Conservation (phyloP, 768 basidiomycete species). For the Rhodotorula taiwanensis region DNA sequence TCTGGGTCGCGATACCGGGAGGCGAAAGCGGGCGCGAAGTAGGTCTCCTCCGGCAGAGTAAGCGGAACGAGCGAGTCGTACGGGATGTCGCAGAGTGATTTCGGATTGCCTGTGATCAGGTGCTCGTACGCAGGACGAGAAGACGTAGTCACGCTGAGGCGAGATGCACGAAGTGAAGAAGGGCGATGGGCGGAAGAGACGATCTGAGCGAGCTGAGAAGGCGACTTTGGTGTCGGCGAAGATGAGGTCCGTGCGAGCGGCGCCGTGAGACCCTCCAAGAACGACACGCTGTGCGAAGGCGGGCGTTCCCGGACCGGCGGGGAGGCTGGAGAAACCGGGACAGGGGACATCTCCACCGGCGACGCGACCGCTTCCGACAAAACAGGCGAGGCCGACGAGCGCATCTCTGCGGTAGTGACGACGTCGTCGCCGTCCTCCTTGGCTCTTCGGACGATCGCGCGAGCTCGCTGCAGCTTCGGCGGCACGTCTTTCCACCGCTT, state of each 20-base stretch:
- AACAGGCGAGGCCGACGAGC: background rate
- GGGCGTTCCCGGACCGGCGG: conserved; percentile 15
- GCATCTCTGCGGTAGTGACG: conserved; percentile 9
- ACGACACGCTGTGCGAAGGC: conserved; percentile 9
- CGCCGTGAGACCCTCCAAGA: conserved; percentile 25
- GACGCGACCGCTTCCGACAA: background rate
- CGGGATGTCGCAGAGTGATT: conserved; percentile 36
- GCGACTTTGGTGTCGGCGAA: conserved; percentile 4
- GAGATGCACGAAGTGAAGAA: conserved; percentile 25
- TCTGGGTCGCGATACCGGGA: conserved; percentile 30
- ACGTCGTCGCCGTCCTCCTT: conserved; percentile 1
- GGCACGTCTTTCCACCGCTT: conserved; percentile 72
- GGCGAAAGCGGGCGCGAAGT: conserved; percentile 31
- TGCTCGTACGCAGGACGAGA: too few species aligned
- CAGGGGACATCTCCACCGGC: background rate
- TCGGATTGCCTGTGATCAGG: conserved; percentile 1
- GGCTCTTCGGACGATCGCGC: background rate
- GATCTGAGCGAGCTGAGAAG: background rate
- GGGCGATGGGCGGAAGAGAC: conserved; percentile 19
- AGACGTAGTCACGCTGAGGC: too few species aligned
- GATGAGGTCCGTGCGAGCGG: conserved; percentile 24
- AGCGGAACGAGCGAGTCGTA: conserved; percentile 45
- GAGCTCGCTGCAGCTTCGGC: conserved; percentile 35
- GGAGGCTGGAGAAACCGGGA: too few species aligned
- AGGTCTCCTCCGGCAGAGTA: conserved; percentile 37